Conservation (phyloP, 305 asterid genomes). For the Fraxinus sp. region DNA sequence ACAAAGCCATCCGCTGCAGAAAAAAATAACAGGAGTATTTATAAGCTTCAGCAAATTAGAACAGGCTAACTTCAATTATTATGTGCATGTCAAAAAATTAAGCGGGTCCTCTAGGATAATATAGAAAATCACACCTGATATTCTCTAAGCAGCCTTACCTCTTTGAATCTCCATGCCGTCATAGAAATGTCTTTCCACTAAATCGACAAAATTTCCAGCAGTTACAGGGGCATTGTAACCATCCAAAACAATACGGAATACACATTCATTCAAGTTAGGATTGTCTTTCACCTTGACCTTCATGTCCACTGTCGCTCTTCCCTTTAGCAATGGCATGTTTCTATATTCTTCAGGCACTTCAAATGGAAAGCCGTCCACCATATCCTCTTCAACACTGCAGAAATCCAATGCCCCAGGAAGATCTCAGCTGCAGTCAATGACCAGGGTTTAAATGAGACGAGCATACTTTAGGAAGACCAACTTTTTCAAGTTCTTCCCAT, state of each 20-base stretch:
- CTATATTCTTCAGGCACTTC: slow-evolving; percentile 91
- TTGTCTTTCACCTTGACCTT: slow-evolving; percentile 96
- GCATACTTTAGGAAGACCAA: slow-evolving; percentile 45
- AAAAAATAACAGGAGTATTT: slow-evolving; percentile 34
- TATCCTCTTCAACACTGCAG: slow-evolving; percentile 99
- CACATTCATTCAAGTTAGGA: slow-evolving; percentile 71
- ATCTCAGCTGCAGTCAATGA: slow-evolving; percentile 99
- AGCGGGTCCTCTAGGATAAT: neutral
- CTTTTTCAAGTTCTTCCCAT: slow-evolving; percentile 28
- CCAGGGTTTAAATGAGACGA: slow-evolving; percentile 87
- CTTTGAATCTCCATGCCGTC: slow-evolving; percentile 99
- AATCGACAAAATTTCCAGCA: slow-evolving; percentile 87
- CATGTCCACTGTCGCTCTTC: slow-evolving; percentile 96
- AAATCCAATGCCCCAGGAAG: slow-evolving; percentile 99
- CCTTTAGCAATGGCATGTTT: slow-evolving; percentile 88
- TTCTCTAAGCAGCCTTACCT: slow-evolving; percentile 42
- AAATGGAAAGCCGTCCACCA: slow-evolving; percentile 94
- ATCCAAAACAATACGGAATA: slow-evolving; percentile 82
- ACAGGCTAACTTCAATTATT: neutral
- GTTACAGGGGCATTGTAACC: slow-evolving; percentile 98
- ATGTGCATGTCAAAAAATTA: neutral
- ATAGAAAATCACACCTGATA: slow-evolving; percentile 1
- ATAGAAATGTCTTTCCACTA: slow-evolving; percentile 90
- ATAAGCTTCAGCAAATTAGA: slow-evolving; percentile 12
- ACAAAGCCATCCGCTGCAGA: slow-evolving; percentile 93